phyloP scores from a whole-genome alignment of 1,139 yeast species.

The Magnusiomyces sp. region DNA sequence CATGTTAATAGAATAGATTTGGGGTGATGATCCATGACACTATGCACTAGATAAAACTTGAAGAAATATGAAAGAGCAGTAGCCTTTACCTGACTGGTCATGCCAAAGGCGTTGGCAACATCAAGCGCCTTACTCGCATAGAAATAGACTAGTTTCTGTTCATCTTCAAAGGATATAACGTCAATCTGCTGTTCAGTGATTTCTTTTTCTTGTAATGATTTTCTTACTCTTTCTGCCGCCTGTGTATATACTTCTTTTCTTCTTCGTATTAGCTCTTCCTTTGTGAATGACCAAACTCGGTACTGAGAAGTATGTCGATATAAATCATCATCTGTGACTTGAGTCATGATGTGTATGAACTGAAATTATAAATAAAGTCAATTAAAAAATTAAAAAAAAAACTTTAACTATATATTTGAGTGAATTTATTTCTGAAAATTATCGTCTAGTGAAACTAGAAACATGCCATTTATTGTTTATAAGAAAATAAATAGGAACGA shows the following conservation, averaged over 20 bases:
- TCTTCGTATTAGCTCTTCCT: slow-evolving; percentile 42
- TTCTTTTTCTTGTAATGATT: slow-evolving; percentile 28
- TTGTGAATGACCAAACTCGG: slow-evolving; percentile 74
- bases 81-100: slow-evolving; percentile 64
- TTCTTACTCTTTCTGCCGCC: slow-evolving; percentile 40
- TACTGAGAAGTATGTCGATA: slow-evolving; percentile 83
- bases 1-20: slow-evolving; percentile 73
- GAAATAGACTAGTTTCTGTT: slow-evolving; percentile 52
- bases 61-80: slow-evolving; percentile 80
- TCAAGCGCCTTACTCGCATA: slow-evolving; percentile 66
- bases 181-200: slow-evolving; percentile 7
- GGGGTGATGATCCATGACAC: slow-evolving; percentile 84
- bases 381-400: too few species aligned
- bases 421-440: too few species aligned
- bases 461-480: too few species aligned
- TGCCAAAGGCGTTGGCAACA: slow-evolving; percentile 45
- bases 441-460: too few species aligned
- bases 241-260: slow-evolving; percentile 44
- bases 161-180: slow-evolving; percentile 55
- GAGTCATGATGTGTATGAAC: neutral
- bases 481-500: too few species aligned
- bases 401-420: too few species aligned
- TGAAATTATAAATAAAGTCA: too few species aligned
- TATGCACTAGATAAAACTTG: slow-evolving; percentile 68
- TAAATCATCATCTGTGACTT: slow-evolving; percentile 55